phyloP scores from a whole-genome alignment of 768 basidiomycete genomes.

The Tephrocybe sp. region DNA sequence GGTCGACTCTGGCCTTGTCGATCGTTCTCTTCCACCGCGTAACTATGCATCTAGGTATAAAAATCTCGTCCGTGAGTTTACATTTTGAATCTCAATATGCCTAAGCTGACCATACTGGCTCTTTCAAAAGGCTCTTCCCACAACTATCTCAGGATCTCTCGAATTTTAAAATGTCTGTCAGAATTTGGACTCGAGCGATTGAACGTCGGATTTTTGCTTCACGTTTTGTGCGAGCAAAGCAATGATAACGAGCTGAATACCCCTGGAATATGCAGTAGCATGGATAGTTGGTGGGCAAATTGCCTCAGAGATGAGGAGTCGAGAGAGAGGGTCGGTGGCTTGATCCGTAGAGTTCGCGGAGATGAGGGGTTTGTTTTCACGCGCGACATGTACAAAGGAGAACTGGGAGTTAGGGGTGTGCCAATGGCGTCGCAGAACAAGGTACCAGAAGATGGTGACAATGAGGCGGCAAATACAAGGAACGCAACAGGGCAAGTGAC shows the following conservation, averaged over 20 bases:
- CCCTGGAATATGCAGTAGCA: conserved; percentile 51
- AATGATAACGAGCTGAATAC: conserved; percentile 52
- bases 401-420: conserved; percentile 21
- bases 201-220: conserved; percentile 67
- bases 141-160: conserved; percentile 75
- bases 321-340: conserved; percentile 51
- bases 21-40: conserved; percentile 46
- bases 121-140: conserved; percentile 60
- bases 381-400: conserved; percentile 53
- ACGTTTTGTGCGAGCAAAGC: conserved; percentile 70
- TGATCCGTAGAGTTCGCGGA: conserved; percentile 51
- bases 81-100: background rate
- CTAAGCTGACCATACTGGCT: no score
- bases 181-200: conserved; percentile 67
- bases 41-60: conserved; percentile 56
- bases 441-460: background rate
- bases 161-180: conserved; percentile 74
- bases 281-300: conserved; percentile 81
- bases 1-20: conserved; percentile 57
- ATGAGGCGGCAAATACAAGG: no score
- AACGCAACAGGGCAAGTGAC: no score
- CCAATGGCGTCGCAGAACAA: background rate
- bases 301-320: conserved; percentile 66
- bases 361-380: conserved; percentile 49
- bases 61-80: conserved; percentile 65